A percentile compares a stretch with the other conserved stretches of the same genome.
These are phyloP conservation scores for Penicillium desertorum DNA, from an alignment of 495 filamentous ascomycete species.

Conservation along the genomic window DNA sequence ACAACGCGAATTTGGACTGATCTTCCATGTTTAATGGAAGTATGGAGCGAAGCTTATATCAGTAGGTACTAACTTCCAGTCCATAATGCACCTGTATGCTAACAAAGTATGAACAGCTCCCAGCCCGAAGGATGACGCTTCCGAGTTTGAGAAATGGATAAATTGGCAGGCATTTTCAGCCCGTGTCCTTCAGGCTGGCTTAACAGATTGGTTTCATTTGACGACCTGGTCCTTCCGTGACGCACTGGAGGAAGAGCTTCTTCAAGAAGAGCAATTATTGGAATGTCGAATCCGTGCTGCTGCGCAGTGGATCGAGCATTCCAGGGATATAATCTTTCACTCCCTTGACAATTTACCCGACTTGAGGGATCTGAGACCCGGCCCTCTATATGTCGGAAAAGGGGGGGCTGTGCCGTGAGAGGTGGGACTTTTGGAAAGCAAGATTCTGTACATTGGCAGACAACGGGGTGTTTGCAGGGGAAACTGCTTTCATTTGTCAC, in stretches of 20 bases:
- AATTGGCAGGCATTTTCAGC: slow-evolving; percentile 11
- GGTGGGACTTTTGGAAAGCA: slow-evolving; percentile 10
- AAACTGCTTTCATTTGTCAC: not conserved
- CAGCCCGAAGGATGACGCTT: not conserved
- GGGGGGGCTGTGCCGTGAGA: not conserved
- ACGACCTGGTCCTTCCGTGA: slow-evolving; percentile 2
- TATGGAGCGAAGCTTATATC: not conserved
- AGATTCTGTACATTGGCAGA: slow-evolving; percentile 2
- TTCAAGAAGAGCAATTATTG: not conserved
- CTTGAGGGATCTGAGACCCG: not conserved
- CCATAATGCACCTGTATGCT: not conserved
- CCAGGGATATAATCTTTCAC: not conserved
- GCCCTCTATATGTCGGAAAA: slow-evolving; percentile 1
- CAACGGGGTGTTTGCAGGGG: not conserved
- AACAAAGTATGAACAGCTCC: not conserved
- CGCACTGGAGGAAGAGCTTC: not conserved
- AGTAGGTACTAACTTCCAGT: not conserved
- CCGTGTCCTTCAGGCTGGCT: slow-evolving; percentile 3
- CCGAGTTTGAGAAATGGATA: not conserved
- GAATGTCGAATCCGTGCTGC: slow-evolving; percentile 4
- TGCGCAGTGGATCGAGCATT: slow-evolving; percentile 8
- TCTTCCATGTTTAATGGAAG: not conserved
- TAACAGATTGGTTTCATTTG: not conserved
- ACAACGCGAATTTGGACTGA: not conserved
- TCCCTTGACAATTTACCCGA: not conserved